Percentiles rank a stretch among this genome's conserved stretches.
Conservation (phyloP, 2,329 filamentous ascomycete genomes). For the Pseudonectria buxi region DNA sequence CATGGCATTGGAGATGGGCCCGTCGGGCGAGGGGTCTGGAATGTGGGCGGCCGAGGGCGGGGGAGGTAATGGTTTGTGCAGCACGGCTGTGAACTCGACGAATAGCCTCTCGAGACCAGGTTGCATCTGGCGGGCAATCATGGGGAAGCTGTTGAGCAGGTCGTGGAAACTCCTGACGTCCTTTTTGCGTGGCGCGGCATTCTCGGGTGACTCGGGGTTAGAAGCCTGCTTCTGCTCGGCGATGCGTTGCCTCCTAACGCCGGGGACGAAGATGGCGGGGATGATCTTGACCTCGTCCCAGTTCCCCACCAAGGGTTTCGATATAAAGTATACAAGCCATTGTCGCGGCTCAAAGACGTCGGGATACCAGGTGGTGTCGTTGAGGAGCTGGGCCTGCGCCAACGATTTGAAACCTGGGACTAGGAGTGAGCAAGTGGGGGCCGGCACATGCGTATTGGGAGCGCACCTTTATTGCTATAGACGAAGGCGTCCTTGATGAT, state of each 20-base stretch:
- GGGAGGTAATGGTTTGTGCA: conserved; percentile 77
- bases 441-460: background rate
- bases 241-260: conserved; percentile 32
- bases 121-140: conserved; percentile 96
- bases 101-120: conserved; percentile 83
- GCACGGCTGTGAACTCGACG: conserved; percentile 76
- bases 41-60: conserved; percentile 58
- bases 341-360: conserved; percentile 83
- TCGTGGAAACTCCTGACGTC: conserved; percentile 88
- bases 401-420: conserved; percentile 77
- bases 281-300: conserved; percentile 70
- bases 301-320: conserved; percentile 74
- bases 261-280: conserved; percentile 53
- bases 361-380: conserved; percentile 81
- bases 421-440: conserved; percentile 15
- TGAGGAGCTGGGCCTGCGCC: conserved; percentile 79
- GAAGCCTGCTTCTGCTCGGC: conserved; percentile 30
- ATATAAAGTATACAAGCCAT: conserved; percentile 97
- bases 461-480: conserved; percentile 88
- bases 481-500: conserved; percentile 89
- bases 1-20: conserved; percentile 48
- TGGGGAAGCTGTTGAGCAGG: conserved; percentile 81
- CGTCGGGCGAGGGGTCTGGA: conserved; percentile 51
- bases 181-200: conserved; percentile 59
- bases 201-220: conserved; percentile 35